phyloP scores from a whole-genome alignment of 2,329 filamentous ascomycete genomes.

The Pseudogymnoascus sp. region DNA sequence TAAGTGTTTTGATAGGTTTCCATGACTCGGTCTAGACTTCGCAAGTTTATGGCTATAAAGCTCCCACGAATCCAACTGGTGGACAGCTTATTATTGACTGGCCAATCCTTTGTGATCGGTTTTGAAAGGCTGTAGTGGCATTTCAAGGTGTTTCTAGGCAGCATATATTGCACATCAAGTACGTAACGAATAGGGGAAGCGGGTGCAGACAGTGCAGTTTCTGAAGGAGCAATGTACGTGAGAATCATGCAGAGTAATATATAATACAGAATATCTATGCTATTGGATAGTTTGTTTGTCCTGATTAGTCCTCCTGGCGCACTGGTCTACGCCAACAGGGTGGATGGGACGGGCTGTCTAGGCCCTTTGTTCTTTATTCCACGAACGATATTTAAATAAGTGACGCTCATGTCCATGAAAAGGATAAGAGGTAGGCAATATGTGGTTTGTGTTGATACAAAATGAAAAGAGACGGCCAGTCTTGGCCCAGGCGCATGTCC shows the following conservation, averaged over 20 bases:
- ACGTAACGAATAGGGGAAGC: not conserved
- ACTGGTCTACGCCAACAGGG: conserved; percentile 29
- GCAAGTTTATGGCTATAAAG: not conserved
- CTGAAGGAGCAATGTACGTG: not conserved
- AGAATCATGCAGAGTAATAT: conserved; percentile 2
- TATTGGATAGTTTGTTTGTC: conserved; percentile 24
- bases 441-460: conserved; percentile 25
- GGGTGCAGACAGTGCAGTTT: not conserved
- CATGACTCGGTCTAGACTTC: not conserved
- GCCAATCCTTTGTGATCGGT: not conserved
- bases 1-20: not conserved
- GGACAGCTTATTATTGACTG: not conserved
- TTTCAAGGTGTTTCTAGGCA: not conserved
- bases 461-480: not conserved
- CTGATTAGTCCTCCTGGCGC: conserved; percentile 32
- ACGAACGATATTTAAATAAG: conserved; percentile 32
- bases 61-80: not conserved
- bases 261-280: conserved; percentile 2
- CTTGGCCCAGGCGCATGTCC: not conserved
- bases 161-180: not conserved
- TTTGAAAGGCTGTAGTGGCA: not conserved
- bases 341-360: conserved; percentile 33
- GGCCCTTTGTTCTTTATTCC: conserved; percentile 29
- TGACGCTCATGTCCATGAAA: conserved; percentile 30
- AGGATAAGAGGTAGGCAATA: conserved; percentile 31